These are phyloP conservation scores for Zygosaccharomyces sapae DNA, from an alignment of 1,139 yeast genomes.

Conservation along the genomic window DNA sequence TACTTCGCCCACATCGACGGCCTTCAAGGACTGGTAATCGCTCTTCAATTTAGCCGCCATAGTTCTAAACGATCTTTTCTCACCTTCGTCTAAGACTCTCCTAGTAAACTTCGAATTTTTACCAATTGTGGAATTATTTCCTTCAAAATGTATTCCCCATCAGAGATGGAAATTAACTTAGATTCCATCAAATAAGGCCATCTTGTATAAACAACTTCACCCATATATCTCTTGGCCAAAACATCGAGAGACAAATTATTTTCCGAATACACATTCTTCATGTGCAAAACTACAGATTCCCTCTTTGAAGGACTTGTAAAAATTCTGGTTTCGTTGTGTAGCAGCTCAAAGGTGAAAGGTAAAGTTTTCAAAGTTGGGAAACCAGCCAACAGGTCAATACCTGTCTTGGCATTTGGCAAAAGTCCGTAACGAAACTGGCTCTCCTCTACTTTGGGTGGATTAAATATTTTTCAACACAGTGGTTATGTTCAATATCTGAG, in stretches of 20 bases:
- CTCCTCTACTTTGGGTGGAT: slow-evolving; percentile 49
- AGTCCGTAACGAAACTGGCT: slow-evolving; percentile 54
- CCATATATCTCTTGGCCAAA: slow-evolving; percentile 57
- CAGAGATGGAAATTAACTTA: slow-evolving; percentile 60
- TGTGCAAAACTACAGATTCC: slow-evolving; percentile 68
- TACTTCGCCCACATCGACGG: slow-evolving; percentile 53
- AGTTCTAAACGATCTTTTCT: slow-evolving; percentile 41
- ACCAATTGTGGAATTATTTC: slow-evolving; percentile 38
- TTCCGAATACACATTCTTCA: slow-evolving; percentile 55
- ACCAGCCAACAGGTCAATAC: slow-evolving; percentile 73
- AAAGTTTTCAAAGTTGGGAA: slow-evolving; percentile 79
- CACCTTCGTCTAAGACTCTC: slow-evolving; percentile 44
- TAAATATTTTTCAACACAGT: slow-evolving; percentile 59
- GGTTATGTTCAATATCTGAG: slow-evolving; percentile 71
- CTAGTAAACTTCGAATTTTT: slow-evolving; percentile 37
- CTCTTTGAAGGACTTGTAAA: slow-evolving; percentile 84
- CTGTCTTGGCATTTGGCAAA: slow-evolving; percentile 63
- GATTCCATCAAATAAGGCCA: slow-evolving; percentile 93
- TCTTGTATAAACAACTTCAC: slow-evolving; percentile 62
- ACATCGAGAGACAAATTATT: slow-evolving; percentile 40
- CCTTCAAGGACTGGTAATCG: slow-evolving; percentile 48
- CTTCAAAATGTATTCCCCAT: slow-evolving; percentile 48
- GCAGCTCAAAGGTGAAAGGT: slow-evolving; percentile 54
- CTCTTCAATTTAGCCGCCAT: slow-evolving; percentile 38
- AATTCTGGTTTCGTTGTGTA: slow-evolving; percentile 62